Evolutionary conservation across 441 rosid genomes (phyloP), one percentile per base, ranked within the genome.

Genomic region (Hura crepitans): DNA sequence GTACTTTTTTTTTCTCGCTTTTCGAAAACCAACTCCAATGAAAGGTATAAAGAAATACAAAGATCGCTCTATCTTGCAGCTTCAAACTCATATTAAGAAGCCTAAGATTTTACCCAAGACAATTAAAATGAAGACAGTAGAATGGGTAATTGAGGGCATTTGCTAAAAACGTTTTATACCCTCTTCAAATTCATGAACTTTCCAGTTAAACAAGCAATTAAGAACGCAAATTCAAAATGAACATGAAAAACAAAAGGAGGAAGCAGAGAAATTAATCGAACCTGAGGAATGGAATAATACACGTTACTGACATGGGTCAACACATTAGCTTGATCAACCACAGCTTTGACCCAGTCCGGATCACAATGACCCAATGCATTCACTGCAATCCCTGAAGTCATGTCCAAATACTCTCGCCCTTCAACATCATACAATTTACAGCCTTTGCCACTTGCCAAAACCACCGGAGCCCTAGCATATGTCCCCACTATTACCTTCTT

Each of bases 301-400:
- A 76, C 53, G 71, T 81, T 84, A 69, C 87, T 80, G 54, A 79
- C 83, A 69, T 81, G 85, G 28, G 82, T 80, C 67, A 84, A 72
- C 43, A 77, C 60, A 74, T 55, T 72, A 42, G 83, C 86, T 62
- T 84, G 88, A 68, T 84, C 81, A 14, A 68, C 61, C 25, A 84
- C 79, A 10, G 86, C 84, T 23, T 50, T 57, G 0, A 84, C 51
- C 87, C 85, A 82, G 65, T 82, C 88, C n/a, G 77, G 78, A 69
- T 84, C 86, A 1, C 83, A 80, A 45, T 80, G 78, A 5, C 94
- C 94, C 45, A 92, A 81, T 5, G 89, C 90, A 72, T 90, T 88
- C 55, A 92, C 96, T 0, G 93, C 97, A 15, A 92, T 87, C 33
- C 96, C 95, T 18, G 96, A 68, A 2, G 86, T 79, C 79, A 87